phyloP scores from a whole-genome alignment of 768 basidiomycete genomes.

The Rhodotorula graminis region DNA sequence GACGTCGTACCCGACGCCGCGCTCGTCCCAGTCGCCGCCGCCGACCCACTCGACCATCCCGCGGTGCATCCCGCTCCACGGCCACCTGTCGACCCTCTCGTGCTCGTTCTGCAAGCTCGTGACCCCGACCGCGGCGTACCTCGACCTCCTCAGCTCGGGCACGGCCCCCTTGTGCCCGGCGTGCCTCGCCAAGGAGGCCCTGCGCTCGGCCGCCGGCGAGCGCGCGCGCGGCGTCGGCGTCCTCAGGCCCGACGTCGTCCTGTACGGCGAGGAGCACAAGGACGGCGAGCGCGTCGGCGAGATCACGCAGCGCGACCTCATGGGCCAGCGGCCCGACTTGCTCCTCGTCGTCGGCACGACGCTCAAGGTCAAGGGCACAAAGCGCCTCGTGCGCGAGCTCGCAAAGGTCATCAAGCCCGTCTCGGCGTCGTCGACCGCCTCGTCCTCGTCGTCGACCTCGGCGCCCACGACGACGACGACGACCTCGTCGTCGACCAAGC shows the following conservation, averaged over 20 bases:
- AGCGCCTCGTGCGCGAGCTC: slow-evolving; percentile 76
- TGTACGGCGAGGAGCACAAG: slow-evolving; percentile 84
- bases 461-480: not conserved
- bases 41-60: slow-evolving; percentile 51
- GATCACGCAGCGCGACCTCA: slow-evolving; percentile 71
- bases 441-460: not conserved
- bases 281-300: slow-evolving; percentile 83
- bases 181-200: slow-evolving; percentile 64
- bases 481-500: not conserved
- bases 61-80: slow-evolving; percentile 83
- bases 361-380: slow-evolving; percentile 81
- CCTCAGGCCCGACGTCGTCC: slow-evolving; percentile 77
- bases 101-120: slow-evolving; percentile 76
- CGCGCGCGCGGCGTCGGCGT: slow-evolving; percentile 72
- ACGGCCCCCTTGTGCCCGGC: slow-evolving; percentile 71
- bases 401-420: slow-evolving; percentile 57
- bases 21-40: not conserved
- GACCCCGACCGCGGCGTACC: slow-evolving; percentile 60
- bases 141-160: slow-evolving; percentile 60
- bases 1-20: slow-evolving; percentile 3
- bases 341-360: slow-evolving; percentile 86
- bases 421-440: not conserved
- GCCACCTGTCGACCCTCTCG: slow-evolving; percentile 70
- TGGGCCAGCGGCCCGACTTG: slow-evolving; percentile 67
- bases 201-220: slow-evolving; percentile 69